A percentile compares a stretch with the other conserved stretches of the same genome.
Evolutionary conservation across 495 filamentous ascomycete species (phyloP).

Genomic region (Gamarada debralockiae): DNA sequence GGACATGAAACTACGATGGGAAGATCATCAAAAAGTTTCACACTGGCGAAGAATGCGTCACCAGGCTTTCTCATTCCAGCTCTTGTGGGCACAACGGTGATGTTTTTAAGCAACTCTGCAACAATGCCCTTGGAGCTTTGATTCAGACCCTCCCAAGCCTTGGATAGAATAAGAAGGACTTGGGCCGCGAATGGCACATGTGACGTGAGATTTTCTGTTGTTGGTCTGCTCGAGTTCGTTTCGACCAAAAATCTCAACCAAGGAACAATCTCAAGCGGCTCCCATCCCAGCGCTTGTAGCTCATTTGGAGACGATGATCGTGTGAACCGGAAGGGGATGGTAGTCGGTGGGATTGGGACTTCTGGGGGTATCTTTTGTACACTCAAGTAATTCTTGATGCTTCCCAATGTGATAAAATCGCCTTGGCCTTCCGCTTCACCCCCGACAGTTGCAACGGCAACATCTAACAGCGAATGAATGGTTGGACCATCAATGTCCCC

Average conservation of each 20-base stretch:
- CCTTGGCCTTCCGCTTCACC: constrained; percentile 53
- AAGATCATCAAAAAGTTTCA: constrained; percentile 91
- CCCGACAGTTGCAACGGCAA: constrained; percentile 74
- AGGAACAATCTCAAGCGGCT: constrained; percentile 70
- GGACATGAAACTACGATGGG: constrained; percentile 72
- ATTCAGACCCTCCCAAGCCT: constrained; percentile 78
- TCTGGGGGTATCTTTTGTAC: constrained; percentile 70
- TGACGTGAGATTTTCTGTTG: constrained; percentile 60
- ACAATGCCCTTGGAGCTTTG: constrained; percentile 61
- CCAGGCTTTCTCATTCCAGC: constrained; percentile 81
- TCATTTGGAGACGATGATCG: constrained; percentile 40
- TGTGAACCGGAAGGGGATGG: constrained; percentile 75
- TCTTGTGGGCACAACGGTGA: constrained; percentile 85
- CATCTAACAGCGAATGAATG: constrained; percentile 64
- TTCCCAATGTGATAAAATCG: constrained; percentile 69
- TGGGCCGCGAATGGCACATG: constrained; percentile 72
- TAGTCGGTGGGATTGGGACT: constrained; percentile 78
- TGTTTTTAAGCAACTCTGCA: constrained; percentile 53
- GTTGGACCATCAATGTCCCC: constrained; percentile 63
- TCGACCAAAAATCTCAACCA: constrained; percentile 80
- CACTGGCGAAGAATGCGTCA: constrained; percentile 89
- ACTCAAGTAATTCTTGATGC: constrained; percentile 69
- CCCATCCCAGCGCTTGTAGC: constrained; percentile 78
- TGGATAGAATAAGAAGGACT: constrained; percentile 78
- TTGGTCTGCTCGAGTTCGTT: constrained; percentile 37